A percentile compares a stretch with the other conserved stretches of the same genome.
These are phyloP conservation scores for Apiospora phragmitis DNA, from an alignment of 2,329 filamentous ascomycete species.

Conservation along the genomic window DNA sequence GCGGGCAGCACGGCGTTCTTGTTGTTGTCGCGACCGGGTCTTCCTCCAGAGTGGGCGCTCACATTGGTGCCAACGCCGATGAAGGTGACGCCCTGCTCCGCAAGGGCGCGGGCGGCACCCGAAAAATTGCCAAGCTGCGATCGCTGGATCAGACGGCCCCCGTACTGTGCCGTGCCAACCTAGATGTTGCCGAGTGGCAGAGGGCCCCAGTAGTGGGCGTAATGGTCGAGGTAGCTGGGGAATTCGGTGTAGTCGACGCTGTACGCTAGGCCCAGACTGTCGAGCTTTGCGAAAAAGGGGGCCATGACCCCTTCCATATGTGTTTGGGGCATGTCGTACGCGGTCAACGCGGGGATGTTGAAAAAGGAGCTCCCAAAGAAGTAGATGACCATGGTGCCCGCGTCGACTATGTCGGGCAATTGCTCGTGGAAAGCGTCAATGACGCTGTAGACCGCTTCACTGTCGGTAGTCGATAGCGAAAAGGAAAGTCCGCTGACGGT, in stretches of 20 bases:
- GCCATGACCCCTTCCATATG: constrained; percentile 28
- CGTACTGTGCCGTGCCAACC: constrained; percentile 34
- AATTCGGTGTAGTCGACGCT: constrained; percentile 27
- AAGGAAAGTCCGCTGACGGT: constrained; percentile 22
- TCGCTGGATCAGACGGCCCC: constrained; percentile 35
- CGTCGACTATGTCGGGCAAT: constrained; percentile 26
- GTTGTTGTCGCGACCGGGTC: constrained; percentile 15
- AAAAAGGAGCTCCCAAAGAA: constrained; percentile 20
- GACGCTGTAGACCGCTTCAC: constrained; percentile 20
- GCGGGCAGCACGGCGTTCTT: constrained; percentile 34
- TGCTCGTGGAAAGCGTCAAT: constrained; percentile 25
- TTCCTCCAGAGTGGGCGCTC: constrained; percentile 21
- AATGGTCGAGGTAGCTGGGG: constrained; percentile 32
- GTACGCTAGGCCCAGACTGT: constrained; percentile 22
- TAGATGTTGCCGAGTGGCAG: constrained; percentile 34
- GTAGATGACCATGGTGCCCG: constrained; percentile 25
- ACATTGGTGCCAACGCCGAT: constrained; percentile 34
- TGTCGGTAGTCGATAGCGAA: constrained; percentile 15
- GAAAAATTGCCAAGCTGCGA: constrained; percentile 31
- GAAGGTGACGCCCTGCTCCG: constrained; percentile 29
- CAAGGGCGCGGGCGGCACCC: constrained; percentile 29
- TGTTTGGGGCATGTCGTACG: constrained; percentile 27
- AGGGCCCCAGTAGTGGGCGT: constrained; percentile 35
- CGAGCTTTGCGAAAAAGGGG: too few species aligned
- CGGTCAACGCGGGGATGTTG: constrained; percentile 24